Base-by-base conservation (phyloP, 306 rosid species). In the Ziziphus jujuba region DNA sequence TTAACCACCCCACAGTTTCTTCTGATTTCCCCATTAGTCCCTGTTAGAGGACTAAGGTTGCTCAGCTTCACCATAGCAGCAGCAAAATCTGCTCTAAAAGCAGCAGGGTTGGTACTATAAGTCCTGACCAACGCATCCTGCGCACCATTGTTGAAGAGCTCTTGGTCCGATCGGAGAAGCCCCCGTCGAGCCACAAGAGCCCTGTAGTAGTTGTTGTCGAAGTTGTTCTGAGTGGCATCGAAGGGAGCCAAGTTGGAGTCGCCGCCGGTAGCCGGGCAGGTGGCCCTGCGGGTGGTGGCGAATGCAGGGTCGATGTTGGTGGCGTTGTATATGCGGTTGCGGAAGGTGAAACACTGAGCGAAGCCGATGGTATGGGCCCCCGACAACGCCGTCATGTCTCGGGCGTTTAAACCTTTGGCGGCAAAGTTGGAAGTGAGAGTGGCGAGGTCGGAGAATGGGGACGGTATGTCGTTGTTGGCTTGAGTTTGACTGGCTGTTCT, bases 81-180 rank as follows among this genome's bases (percentile, higher is more conserved):
- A 49, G 87, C 81, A 72, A 93, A 93, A 59, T 90, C 97, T 6
- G 19, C 61, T 7, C 16, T 56, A 36, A 93, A 93, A 2, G 45
- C 28, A n/a, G 8, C 58, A 9, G 35, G 19, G 23, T 60, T 80
- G 6, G 1, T 33, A 38, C 87, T 81, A 6, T 89, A 89, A 24
- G 70, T 67, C 60, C 59, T 73, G 15, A 89, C 98, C 85, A 85
- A 60, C 5, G 79, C 69, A 61, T 84, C 93, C 34, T 86, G 96
- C 45, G 87, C 71, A 0, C 84, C 93, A 16, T 61, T 64, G 56
- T 79, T 77, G 81, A 88, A 88, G 33, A 93, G 84, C 74, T 57
- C 83, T 79, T 90, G 98, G 36, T 93, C 98, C 0, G 98, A 90
- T 28, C 75, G 84, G 17, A 93, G 82, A 19, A 93, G 82, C 1